Percentiles rank a stretch among this genome's conserved stretches.
Conservation (phyloP, 2,329 filamentous ascomycete species). For the Ascosphaera apis region DNA sequence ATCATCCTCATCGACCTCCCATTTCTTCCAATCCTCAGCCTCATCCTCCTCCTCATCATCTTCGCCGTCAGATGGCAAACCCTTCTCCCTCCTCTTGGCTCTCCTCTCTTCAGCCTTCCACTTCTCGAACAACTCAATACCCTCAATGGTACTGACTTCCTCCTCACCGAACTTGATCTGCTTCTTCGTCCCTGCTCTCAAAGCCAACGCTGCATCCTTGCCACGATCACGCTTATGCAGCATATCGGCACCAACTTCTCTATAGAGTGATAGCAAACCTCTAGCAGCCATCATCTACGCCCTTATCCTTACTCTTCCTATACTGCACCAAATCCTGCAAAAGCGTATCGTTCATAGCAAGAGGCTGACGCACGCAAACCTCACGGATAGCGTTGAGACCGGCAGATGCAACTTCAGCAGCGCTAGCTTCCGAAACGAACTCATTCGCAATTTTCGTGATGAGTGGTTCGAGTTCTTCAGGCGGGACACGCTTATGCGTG, state of each 20-base stretch:
- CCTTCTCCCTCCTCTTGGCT: conserved; percentile 46
- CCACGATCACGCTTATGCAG: conserved; percentile 76
- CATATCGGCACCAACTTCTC: conserved; percentile 75
- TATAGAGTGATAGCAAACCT: conserved; percentile 70
- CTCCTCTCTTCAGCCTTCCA: conserved; percentile 83
- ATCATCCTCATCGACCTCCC: conserved; percentile 35
- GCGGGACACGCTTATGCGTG: conserved; percentile 74
- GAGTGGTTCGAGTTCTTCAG: conserved; percentile 73
- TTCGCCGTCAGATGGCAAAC: conserved; percentile 36
- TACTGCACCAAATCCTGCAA: conserved; percentile 91
- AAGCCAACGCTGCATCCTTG: conserved; percentile 66
- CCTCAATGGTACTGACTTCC: conserved; percentile 61
- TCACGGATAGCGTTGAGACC: conserved; percentile 89
- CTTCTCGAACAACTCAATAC: conserved; percentile 69
- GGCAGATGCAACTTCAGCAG: conserved; percentile 72
- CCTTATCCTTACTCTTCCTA: conserved; percentile 92
- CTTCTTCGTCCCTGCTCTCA: conserved; percentile 52
- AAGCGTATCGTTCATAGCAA: conserved; percentile 93
- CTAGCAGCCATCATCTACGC: conserved; percentile 97
- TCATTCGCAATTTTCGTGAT: conserved; percentile 94
- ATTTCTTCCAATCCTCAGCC: conserved; percentile 31
- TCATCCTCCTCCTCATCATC: conserved; percentile 38
- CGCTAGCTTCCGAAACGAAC: conserved; percentile 86
- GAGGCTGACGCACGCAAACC: conserved; percentile 71
- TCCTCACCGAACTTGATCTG: conserved; percentile 68